These are phyloP conservation scores for Claviceps maximensis DNA, from an alignment of 2,329 filamentous ascomycete genomes.

Conservation along the genomic window DNA sequence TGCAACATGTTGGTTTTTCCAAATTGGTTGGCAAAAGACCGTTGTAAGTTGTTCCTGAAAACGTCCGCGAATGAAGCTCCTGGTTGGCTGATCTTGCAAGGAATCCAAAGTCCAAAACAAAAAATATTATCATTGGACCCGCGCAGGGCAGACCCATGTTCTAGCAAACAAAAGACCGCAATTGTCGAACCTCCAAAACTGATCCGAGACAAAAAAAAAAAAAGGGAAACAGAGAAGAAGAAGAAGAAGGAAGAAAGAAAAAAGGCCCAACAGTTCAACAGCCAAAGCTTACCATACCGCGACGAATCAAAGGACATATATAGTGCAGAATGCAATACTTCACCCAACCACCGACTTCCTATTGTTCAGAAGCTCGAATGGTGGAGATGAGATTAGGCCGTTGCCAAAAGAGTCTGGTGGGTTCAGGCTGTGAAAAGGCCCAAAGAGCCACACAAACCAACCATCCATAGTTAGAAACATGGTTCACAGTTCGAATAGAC, in stretches of 20 bases:
- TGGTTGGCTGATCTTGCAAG: neutral
- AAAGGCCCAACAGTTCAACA: neutral
- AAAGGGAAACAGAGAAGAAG: too few relatives aligned
- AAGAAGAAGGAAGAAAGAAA: too few relatives aligned
- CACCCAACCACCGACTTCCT: neutral
- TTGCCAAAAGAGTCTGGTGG: neutral
- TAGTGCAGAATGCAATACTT: neutral
- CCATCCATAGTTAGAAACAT: neutral
- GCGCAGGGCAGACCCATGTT: neutral
- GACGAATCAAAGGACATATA: neutral
- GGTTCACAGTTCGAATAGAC: neutral
- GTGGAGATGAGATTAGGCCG: neutral
- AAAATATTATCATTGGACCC: neutral
- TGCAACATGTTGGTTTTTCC: neutral
- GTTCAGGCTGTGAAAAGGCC: neutral
- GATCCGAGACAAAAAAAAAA: too few relatives aligned
- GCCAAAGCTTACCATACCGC: neutral
- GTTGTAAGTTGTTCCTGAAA: neutral
- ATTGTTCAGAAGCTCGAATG: neutral
- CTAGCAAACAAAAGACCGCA: neutral
- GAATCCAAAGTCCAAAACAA: neutral
- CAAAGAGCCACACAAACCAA: neutral
- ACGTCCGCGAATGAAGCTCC: neutral
- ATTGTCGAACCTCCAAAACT: neutral
- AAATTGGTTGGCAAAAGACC: neutral